Conservation (phyloP, 78 protist species). For the Acrasis kona region DNA sequence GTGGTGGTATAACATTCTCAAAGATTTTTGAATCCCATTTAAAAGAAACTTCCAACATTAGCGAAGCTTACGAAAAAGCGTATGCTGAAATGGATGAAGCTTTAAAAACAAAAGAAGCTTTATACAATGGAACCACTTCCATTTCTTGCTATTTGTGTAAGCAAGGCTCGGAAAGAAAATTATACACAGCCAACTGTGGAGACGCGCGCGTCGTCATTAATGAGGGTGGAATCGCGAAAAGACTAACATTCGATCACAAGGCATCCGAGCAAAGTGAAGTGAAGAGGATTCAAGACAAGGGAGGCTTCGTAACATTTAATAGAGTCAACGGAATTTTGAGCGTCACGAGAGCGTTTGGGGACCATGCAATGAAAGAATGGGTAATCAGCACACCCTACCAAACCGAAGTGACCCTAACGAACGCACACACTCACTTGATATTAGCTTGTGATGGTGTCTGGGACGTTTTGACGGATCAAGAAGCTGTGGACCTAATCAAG, state of each 20-base stretch:
- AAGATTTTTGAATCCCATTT: too few relatives aligned
- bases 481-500: neutral
- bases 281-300: conserved; percentile 39
- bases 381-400: neutral
- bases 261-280: conserved; percentile 8
- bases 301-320: conserved; percentile 37
- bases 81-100: too few relatives aligned
- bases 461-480: neutral
- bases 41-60: too few relatives aligned
- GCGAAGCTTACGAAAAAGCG: too few relatives aligned
- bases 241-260: conserved; percentile 38
- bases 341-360: conserved; percentile 66
- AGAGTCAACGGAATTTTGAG: conserved; percentile 67
- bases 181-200: conserved; percentile 38
- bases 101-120: too few relatives aligned
- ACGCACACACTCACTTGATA: conserved; percentile 31
- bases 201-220: conserved; percentile 38
- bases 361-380: conserved; percentile 38
- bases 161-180: neutral
- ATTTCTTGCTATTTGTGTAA: too few relatives aligned
- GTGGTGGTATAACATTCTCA: too few relatives aligned
- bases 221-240: conserved; percentile 6
- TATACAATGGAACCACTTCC: too few relatives aligned
- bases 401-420: neutral
- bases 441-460: conserved; percentile 84